Percentiles rank a stretch among this genome's conserved stretches.
phyloP scores from a whole-genome alignment of 345 rosid genomes.

The Hibiscus mutabilis region DNA sequence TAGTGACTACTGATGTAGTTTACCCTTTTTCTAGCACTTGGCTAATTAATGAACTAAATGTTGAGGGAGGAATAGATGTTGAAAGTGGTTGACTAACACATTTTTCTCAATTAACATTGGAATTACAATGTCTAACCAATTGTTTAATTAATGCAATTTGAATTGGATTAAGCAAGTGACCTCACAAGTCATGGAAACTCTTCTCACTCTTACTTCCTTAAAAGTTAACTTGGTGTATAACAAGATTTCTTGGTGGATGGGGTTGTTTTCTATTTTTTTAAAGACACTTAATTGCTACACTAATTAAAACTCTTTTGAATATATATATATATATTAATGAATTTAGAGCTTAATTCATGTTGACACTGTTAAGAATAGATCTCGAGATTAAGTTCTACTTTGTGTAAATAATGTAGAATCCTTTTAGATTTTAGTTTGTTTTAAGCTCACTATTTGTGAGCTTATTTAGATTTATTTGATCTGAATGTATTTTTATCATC shows the following conservation, averaged over 20 bases:
- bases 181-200: background rate
- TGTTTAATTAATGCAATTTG: background rate
- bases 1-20: no score
- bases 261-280: background rate
- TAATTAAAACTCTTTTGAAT: background rate
- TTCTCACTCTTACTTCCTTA: no score
- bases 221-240: background rate
- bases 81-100: background rate
- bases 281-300: background rate
- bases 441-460: no score
- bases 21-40: no score
- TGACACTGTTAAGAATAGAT: no score
- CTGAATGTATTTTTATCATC: no score
- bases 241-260: background rate
- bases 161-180: background rate
- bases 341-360: background rate
- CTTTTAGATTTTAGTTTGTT: no score
- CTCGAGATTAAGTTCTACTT: no score
- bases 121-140: background rate
- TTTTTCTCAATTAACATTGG: background rate
- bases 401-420: no score
- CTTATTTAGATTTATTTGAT: no score
- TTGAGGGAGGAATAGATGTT: background rate
- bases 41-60: background rate
- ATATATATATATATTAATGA: background rate